Base-by-base conservation (phyloP, 805 yeast genomes). In the Starmerella roubikii region DNA sequence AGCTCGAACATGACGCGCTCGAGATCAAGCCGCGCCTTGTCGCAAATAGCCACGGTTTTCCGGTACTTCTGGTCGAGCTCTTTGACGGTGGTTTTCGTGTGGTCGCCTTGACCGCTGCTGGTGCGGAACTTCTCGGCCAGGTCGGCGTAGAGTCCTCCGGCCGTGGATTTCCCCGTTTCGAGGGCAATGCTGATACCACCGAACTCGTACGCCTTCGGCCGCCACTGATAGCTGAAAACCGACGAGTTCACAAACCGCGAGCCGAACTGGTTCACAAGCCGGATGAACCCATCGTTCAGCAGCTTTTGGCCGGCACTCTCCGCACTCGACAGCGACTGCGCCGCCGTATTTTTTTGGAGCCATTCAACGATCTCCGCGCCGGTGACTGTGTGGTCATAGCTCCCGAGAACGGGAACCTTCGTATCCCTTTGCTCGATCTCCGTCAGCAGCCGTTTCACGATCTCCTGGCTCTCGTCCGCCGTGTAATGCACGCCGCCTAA, bases 141-240 rank as follows among this genome's bases (percentile, higher is more conserved):
- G 27, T 39, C 51, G 33, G 33, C 25, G 21, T 44, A 43, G 19
- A 45, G 37, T 13, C 36, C 37, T 4, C 38, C 26, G 18, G 30
- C 38, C 3, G 26, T 19, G 18, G 15, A 11, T 21, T 20, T 28
- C 19, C 35, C 22, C 18, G n/a, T 24, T 31, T 23, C 18, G 3
- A 35, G 41, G 22, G 42, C 30, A 1, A 29, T 32, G 39, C 44
- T 43, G 13, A 52, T 40, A 10, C 62, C 66, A 3, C 76, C 74
- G 33, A 71, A 61, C 44, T 69, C 73, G 53, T 71, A 80, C 1
- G 81, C 80, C 42, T 66, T 58, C 3, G 75, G 75, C 45, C 74
- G 76, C 94, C 94, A 84, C 58, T 82, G 94, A 53, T 82, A 83
- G 51, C 64, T 67, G 55, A 77, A 73, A 39, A 74, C 77, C 3